Evolutionary conservation across 768 basidiomycete species (phyloP).

Genomic region (Boletus bicolor): DNA sequence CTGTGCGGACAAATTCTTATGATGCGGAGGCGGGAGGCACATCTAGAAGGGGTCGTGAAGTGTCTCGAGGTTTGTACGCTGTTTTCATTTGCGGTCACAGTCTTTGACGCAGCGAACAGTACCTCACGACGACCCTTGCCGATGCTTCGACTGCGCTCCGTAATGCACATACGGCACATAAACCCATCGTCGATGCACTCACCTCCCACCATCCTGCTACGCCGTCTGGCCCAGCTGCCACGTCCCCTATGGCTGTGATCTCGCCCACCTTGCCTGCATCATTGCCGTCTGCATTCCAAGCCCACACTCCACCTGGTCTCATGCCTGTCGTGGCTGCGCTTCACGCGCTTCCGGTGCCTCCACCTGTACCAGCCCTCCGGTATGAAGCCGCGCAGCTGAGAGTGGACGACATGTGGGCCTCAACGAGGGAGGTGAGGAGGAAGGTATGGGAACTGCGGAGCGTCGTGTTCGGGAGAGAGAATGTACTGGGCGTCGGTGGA

Average conservation of each 20-base stretch:
- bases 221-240: not conserved
- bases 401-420: constrained; percentile 64
- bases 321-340: constrained; percentile 29
- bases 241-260: not conserved
- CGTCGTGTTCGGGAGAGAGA: constrained; percentile 65
- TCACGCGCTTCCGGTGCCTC: constrained; percentile 33
- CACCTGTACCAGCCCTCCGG: constrained; percentile 43
- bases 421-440: constrained; percentile 54
- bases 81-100: constrained; percentile 7
- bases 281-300: not conserved
- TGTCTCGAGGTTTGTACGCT: constrained; percentile 48
- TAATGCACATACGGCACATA: constrained; percentile 55
- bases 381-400: constrained; percentile 73
- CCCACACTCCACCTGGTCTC: constrained; percentile 3
- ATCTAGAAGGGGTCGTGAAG: constrained; percentile 60
- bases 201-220: constrained; percentile 24
- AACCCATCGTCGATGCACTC: constrained; percentile 44
- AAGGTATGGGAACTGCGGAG: constrained; percentile 65
- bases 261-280: constrained; percentile 2
- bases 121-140: constrained; percentile 52
- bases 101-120: constrained; percentile 27
- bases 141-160: constrained; percentile 55
- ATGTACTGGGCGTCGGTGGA: constrained; percentile 35
- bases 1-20: constrained; percentile 71
- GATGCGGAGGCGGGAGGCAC: constrained; percentile 63